phyloP scores from a whole-genome alignment of 2,329 filamentous ascomycete species.

The Phialemoniopsis sp. region DNA sequence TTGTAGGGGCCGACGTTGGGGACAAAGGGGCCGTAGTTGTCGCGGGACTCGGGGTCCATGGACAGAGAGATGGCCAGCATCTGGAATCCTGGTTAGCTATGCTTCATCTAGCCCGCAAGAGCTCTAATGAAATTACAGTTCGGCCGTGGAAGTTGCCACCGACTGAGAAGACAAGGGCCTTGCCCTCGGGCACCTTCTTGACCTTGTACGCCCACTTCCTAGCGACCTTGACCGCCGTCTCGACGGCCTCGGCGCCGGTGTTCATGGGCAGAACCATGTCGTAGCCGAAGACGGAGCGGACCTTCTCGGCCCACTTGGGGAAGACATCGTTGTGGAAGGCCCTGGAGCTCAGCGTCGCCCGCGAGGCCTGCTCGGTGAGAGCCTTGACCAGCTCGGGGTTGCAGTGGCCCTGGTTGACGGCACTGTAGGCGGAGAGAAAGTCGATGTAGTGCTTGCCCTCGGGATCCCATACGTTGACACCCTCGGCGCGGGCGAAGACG shows the following conservation, averaged over 20 bases:
- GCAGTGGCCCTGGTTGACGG: slow-evolving; percentile 97
- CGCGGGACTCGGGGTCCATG: slow-evolving; percentile 88
- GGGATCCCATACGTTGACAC: slow-evolving; percentile 92
- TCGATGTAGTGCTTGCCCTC: slow-evolving; percentile 95
- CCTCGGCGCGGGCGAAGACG: slow-evolving; percentile 82
- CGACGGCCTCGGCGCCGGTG: slow-evolving; percentile 92
- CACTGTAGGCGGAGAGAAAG: slow-evolving; percentile 96
- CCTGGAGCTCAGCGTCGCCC: slow-evolving; percentile 85
- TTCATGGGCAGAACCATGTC: slow-evolving; percentile 99
- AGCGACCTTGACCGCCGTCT: slow-evolving; percentile 94
- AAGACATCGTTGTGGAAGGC: slow-evolving; percentile 99
- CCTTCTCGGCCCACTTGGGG: slow-evolving; percentile 89
- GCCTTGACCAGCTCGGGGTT: slow-evolving; percentile 94
- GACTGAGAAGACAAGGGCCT: slow-evolving; percentile 81
- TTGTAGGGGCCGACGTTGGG: slow-evolving; percentile 77
- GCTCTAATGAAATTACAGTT: slow-evolving; percentile 58
- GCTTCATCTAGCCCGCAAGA: not conserved
- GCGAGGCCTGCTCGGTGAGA: slow-evolving; percentile 81
- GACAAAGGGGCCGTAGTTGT: slow-evolving; percentile 95
- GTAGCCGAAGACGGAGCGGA: slow-evolving; percentile 84
- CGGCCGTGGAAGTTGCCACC: slow-evolving; percentile 95
- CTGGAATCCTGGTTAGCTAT: slow-evolving; percentile 30
- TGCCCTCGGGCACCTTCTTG: slow-evolving; percentile 80
- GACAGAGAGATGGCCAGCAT: slow-evolving; percentile 96
- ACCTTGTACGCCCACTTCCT: slow-evolving; percentile 98